A percentile compares a stretch with the other conserved stretches of the same genome.
Conservation (phyloP, 2,329 filamentous ascomycete species). For the Acephala macrosclerotiorum region DNA sequence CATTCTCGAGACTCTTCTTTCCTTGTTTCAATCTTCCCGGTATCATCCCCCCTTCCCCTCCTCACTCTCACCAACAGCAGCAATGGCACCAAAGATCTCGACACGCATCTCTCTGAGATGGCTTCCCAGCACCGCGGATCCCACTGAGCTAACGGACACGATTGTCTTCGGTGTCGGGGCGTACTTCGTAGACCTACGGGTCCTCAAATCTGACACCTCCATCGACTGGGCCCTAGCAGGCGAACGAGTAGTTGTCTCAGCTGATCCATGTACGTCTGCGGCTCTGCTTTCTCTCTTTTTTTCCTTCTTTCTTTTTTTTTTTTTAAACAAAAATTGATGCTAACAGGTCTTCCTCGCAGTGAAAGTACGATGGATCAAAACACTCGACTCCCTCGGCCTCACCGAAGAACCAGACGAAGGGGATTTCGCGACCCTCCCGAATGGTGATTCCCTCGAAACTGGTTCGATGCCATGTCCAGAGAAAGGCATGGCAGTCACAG, state of each 20-base stretch:
- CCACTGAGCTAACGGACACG: constrained; percentile 52
- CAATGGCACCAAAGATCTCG: constrained; percentile 41
- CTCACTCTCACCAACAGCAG: not conserved
- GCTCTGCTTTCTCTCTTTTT: not conserved
- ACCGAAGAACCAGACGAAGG: constrained; percentile 44
- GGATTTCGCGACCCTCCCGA: constrained; percentile 47
- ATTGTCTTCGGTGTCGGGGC: constrained; percentile 50
- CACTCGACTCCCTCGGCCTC: constrained; percentile 48
- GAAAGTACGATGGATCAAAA: constrained; percentile 48
- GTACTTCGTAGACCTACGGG: constrained; percentile 53
- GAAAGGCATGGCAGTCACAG: constrained; percentile 42
- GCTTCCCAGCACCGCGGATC: constrained; percentile 44
- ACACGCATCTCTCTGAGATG: constrained; percentile 52
- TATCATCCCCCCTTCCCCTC: not conserved
- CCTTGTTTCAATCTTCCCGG: constrained; percentile 34
- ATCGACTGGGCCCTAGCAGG: constrained; percentile 55
- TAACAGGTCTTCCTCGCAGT: constrained; percentile 29
- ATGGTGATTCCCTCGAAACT: constrained; percentile 50
- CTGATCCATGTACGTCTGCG: constrained; percentile 44
- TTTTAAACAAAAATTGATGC: not conserved
- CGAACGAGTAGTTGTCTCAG: constrained; percentile 46
- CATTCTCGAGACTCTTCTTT: not conserved
- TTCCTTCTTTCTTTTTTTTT: not conserved
- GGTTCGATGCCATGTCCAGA: constrained; percentile 49
- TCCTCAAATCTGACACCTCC: constrained; percentile 44